Evolutionary conservation across 2,329 filamentous ascomycete genomes (phyloP).

Genomic region (Penicillium thymicola): DNA sequence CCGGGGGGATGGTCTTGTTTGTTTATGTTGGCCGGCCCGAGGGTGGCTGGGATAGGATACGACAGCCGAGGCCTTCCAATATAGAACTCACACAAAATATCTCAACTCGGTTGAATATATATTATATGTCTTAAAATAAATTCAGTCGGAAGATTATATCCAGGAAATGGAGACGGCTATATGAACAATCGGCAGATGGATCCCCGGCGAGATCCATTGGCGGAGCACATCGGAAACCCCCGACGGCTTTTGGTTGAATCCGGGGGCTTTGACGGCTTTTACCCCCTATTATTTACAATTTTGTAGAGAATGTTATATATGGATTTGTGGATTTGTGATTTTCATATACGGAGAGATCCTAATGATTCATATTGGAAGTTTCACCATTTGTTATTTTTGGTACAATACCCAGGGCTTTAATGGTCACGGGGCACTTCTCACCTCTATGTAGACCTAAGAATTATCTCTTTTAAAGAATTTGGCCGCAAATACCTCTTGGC

Average conservation of each 20-base stretch:
- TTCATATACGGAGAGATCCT: too few species aligned
- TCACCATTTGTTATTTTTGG: neutral
- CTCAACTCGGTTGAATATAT: neutral
- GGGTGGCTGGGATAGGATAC: slow-evolving; percentile 17
- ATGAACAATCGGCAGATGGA: slow-evolving; percentile 8
- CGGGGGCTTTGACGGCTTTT: neutral
- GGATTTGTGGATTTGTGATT: neutral
- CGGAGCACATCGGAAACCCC: slow-evolving; percentile 18
- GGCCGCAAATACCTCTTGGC: too few species aligned
- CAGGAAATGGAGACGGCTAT: neutral
- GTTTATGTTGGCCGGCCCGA: slow-evolving; percentile 12
- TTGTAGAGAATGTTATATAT: neutral
- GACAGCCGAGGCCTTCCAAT: slow-evolving; percentile 5
- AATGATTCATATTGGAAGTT: neutral
- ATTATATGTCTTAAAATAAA: neutral
- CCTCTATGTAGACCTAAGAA: too few species aligned
- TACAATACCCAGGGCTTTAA: neutral
- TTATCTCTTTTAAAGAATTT: too few species aligned
- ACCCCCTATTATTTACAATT: neutral
- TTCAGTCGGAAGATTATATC: neutral
- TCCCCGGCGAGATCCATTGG: slow-evolving; percentile 17
- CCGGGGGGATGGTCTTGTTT: slow-evolving; percentile 8
- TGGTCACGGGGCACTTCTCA: neutral
- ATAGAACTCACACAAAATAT: neutral
- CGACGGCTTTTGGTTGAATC: slow-evolving; percentile 5